A percentile compares a stretch with the other conserved stretches of the same genome.
phyloP scores from a whole-genome alignment of 2,329 filamentous ascomycete genomes.

The Rhinocladiella mackenziei region DNA sequence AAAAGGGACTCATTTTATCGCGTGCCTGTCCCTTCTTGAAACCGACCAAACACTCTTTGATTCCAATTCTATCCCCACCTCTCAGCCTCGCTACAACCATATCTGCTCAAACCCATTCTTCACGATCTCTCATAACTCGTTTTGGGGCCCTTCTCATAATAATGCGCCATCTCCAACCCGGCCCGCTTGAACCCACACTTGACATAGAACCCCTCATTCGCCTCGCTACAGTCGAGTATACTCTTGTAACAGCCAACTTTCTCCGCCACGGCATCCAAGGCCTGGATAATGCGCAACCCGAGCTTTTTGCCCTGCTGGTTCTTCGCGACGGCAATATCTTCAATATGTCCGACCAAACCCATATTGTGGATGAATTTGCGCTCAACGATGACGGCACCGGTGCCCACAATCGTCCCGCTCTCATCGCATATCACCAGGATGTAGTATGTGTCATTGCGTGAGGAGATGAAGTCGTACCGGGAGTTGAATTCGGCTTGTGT shows the following conservation, averaged over 20 bases:
- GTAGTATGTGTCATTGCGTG: conserved; percentile 74
- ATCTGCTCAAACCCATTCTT: not conserved
- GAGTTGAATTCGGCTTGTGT: conserved; percentile 68
- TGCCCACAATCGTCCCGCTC: conserved; percentile 71
- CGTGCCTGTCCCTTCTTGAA: too few species aligned
- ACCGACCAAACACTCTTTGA: too few species aligned
- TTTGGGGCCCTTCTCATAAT: conserved; percentile 53
- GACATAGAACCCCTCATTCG: conserved; percentile 95
- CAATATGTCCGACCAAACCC: conserved; percentile 81
- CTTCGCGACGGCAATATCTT: conserved; percentile 92
- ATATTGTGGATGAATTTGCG: conserved; percentile 61
- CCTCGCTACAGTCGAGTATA: conserved; percentile 92
- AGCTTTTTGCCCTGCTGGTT: conserved; percentile 98
- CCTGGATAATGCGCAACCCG: conserved; percentile 86
- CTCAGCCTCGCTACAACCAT: too few species aligned
- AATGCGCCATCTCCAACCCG: conserved; percentile 94
- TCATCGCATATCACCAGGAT: conserved; percentile 79
- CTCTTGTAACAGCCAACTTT: conserved; percentile 94
- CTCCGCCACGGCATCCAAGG: conserved; percentile 81
- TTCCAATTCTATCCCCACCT: too few species aligned
- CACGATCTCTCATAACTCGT: conserved; percentile 12
- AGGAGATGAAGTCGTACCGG: conserved; percentile 76
- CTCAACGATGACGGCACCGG: conserved; percentile 85
- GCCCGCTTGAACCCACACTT: conserved; percentile 94
- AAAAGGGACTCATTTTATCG: too few species aligned